phyloP scores from a whole-genome alignment of 192 early-diverging fungal genomes.

The Linnemannia elongata region DNA sequence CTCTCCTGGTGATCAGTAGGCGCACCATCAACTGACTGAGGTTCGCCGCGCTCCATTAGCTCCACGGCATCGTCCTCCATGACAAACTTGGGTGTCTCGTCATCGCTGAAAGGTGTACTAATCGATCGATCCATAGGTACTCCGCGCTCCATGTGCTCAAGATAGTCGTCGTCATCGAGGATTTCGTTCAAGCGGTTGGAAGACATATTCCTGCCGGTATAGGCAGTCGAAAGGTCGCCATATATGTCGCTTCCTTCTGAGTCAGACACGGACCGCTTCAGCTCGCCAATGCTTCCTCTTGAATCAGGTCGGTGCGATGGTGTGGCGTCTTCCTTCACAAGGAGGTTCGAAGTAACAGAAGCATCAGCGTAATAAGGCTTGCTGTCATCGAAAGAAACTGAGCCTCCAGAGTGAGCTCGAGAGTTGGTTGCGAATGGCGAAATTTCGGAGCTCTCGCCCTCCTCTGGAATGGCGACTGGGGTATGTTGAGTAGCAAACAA shows the following conservation, averaged over 20 bases:
- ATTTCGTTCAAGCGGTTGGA: slow-evolving; percentile 49
- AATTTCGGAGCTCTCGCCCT: neutral
- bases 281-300: neutral
- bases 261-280: neutral
- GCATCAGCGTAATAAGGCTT: neutral
- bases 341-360: neutral
- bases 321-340: neutral
- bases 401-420: neutral
- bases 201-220: slow-evolving; percentile 17
- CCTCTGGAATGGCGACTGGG: neutral
- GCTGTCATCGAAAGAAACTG: neutral
- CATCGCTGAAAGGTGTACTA: slow-evolving; percentile 50
- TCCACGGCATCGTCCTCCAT: slow-evolving; percentile 48
- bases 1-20: neutral
- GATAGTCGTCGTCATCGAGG: slow-evolving; percentile 46
- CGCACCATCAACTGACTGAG: slow-evolving; percentile 1
- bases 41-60: slow-evolving; percentile 48
- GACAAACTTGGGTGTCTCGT: slow-evolving; percentile 35
- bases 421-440: neutral
- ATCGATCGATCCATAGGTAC: slow-evolving; percentile 53
- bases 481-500: neutral
- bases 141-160: slow-evolving; percentile 56
- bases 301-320: neutral
- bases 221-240: slow-evolving; percentile 46
- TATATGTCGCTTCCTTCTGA: slow-evolving; percentile 45